Evolutionary conservation across 2,329 filamentous ascomycete genomes (phyloP).

Genomic region (Sporothrix phasma): DNA sequence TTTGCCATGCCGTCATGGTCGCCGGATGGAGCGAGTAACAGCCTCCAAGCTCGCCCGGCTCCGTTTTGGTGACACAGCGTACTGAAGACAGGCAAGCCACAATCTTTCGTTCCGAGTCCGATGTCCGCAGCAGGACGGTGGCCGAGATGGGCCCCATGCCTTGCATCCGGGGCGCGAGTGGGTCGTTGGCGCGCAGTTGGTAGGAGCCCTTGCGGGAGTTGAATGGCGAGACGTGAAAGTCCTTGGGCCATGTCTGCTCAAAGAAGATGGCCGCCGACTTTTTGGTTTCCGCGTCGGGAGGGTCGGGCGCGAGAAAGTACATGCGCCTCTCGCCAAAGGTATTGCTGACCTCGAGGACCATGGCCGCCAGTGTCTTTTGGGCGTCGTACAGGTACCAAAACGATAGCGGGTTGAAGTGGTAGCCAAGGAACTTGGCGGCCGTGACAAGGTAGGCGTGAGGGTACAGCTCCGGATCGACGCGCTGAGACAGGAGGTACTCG

Average conservation of each 20-base stretch:
- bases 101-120: constrained; percentile 50
- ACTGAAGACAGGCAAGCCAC: constrained; percentile 50
- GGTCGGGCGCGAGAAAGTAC: constrained; percentile 40
- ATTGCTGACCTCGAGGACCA: constrained; percentile 68
- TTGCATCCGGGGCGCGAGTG: constrained; percentile 32
- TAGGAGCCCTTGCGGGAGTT: constrained; percentile 51
- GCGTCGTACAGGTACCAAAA: constrained; percentile 69
- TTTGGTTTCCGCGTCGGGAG: too few relatives aligned
- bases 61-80: constrained; percentile 26
- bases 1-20: constrained; percentile 33
- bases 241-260: constrained; percentile 51
- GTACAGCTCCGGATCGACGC: constrained; percentile 49
- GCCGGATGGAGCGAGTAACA: constrained; percentile 34
- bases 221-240: constrained; percentile 70
- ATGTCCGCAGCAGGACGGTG: constrained; percentile 51
- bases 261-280: too few relatives aligned
- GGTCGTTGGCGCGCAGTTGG: constrained; percentile 40
- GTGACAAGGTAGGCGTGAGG: constrained; percentile 62
- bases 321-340: constrained; percentile 63
- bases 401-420: constrained; percentile 65
- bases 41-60: constrained; percentile 22
- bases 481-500: constrained; percentile 44
- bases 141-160: constrained; percentile 40
- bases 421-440: constrained; percentile 57
- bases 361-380: constrained; percentile 46